A percentile compares a stretch with the other conserved stretches of the same genome.
These are phyloP conservation scores for Chalciporus chontae DNA, from an alignment of 768 basidiomycete genomes.

Conservation along the genomic window DNA sequence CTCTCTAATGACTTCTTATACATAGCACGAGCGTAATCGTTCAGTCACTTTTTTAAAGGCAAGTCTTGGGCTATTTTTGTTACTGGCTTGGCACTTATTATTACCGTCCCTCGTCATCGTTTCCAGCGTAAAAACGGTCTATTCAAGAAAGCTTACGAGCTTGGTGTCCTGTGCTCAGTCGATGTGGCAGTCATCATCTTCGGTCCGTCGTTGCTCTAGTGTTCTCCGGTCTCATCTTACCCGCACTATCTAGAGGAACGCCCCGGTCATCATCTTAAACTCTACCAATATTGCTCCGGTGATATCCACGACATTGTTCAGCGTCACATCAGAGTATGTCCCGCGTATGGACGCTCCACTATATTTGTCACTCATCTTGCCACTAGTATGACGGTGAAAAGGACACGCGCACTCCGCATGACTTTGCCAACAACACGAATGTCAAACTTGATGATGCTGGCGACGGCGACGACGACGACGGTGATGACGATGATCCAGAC, in stretches of 20 bases:
- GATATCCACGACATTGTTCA: conserved; percentile 70
- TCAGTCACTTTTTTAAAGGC: conserved; percentile 90
- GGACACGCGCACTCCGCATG: conserved; percentile 46
- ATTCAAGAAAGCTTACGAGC: conserved; percentile 89
- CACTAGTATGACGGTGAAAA: conserved; percentile 49
- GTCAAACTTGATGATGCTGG: conserved; percentile 35
- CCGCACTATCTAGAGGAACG: conserved; percentile 54
- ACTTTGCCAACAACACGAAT: conserved; percentile 40
- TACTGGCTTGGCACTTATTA: conserved; percentile 38
- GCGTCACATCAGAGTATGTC: conserved; percentile 53
- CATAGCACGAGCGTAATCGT: conserved; percentile 87
- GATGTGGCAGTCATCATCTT: conserved; percentile 89
- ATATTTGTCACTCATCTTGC: background rate
- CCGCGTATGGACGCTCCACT: conserved; percentile 2
- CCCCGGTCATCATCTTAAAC: conserved; percentile 73
- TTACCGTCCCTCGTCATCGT: conserved; percentile 21
- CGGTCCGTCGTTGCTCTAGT: conserved; percentile 41
- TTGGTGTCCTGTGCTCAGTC: conserved; percentile 86
- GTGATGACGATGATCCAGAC: conserved; percentile 31
- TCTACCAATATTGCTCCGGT: conserved; percentile 76
- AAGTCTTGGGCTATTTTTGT: conserved; percentile 64
- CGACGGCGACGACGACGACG: conserved; percentile 39
- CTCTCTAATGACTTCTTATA: conserved; percentile 37
- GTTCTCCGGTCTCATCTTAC: conserved; percentile 2
- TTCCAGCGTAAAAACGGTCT: conserved; percentile 81